Conservation (phyloP, 1,284 basidiomycete species). For the Malassezia cuniculi region DNA sequence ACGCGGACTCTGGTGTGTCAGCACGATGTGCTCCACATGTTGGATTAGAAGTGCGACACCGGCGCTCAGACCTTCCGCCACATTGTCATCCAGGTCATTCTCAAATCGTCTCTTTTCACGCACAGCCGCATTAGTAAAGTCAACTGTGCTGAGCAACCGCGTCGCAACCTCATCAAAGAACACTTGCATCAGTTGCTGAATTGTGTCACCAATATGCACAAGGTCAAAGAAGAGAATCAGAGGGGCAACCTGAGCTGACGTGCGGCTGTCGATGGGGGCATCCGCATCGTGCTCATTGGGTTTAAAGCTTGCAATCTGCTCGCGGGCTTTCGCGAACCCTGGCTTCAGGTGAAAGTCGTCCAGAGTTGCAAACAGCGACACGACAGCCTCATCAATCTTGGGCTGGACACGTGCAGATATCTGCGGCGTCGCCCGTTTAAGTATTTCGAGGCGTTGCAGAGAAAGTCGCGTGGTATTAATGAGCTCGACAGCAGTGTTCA, state of each 20-base stretch:
- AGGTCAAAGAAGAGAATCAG: slow-evolving; percentile 93
- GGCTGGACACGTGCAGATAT: slow-evolving; percentile 60
- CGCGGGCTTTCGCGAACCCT: slow-evolving; percentile 65
- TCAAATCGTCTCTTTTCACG: slow-evolving; percentile 95
- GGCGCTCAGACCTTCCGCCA: slow-evolving; percentile 80
- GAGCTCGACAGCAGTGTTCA: slow-evolving; percentile 78
- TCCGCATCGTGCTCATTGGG: slow-evolving; percentile 10
- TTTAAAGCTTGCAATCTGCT: slow-evolving; percentile 26
- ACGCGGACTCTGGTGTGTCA: slow-evolving; percentile 64
- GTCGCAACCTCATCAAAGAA: slow-evolving; percentile 86
- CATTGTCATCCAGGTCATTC: slow-evolving; percentile 74
- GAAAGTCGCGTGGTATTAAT: slow-evolving; percentile 83
- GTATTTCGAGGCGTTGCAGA: slow-evolving; percentile 74
- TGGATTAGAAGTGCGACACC: slow-evolving; percentile 93
- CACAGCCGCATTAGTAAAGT: slow-evolving; percentile 84
- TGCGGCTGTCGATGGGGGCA: slow-evolving; percentile 48
- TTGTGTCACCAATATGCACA: slow-evolving; percentile 91
- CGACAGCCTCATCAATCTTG: slow-evolving; percentile 74
- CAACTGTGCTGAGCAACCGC: slow-evolving; percentile 51
- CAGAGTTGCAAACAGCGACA: slow-evolving; percentile 65
- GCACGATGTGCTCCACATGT: slow-evolving; percentile 88
- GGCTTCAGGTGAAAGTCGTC: slow-evolving; percentile 66
- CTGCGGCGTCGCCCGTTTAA: slow-evolving; percentile 69
- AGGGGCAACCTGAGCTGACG: slow-evolving; percentile 67
- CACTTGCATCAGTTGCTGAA: slow-evolving; percentile 91